Evolutionary conservation across 257 asterid species (phyloP).

Genomic region (Marsdenia floribunda): DNA sequence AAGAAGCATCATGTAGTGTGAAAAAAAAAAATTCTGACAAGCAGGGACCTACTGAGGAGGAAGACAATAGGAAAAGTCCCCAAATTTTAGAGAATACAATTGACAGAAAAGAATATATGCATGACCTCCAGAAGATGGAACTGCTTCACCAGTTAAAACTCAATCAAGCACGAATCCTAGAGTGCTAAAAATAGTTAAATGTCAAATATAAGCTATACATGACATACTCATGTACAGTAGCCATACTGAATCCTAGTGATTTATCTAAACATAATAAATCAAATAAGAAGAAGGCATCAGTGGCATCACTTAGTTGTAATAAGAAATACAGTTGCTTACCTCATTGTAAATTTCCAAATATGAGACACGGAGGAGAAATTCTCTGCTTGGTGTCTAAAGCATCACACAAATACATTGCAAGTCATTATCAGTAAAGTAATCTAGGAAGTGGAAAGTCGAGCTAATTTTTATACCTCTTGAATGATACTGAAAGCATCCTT

Average conservation of each 20-base stretch:
- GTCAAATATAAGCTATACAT: neutral
- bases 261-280: neutral
- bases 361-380: slow-evolving; percentile 91
- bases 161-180: neutral
- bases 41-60: neutral
- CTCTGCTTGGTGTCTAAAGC: slow-evolving; percentile 93
- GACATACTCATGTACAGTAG: neutral
- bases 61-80: neutral
- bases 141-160: neutral
- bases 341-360: slow-evolving; percentile 98
- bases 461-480: slow-evolving; percentile 70
- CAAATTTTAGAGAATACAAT: neutral
- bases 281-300: slow-evolving; percentile 5
- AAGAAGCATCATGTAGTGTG: neutral
- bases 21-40: neutral
- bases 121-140: slow-evolving; percentile 3
- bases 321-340: slow-evolving; percentile 41
- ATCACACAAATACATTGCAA: slow-evolving; percentile 18
- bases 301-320: slow-evolving; percentile 9
- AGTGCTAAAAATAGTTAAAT: neutral
- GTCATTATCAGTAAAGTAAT: neutral
- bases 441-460: neutral
- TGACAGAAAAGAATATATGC: neutral
- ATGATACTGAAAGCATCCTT: slow-evolving; percentile 97
- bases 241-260: neutral